Percentiles rank a stretch among this genome's conserved stretches.
Conservation (phyloP, 2,329 filamentous ascomycete species). For the Bipolaris zeicola region DNA sequence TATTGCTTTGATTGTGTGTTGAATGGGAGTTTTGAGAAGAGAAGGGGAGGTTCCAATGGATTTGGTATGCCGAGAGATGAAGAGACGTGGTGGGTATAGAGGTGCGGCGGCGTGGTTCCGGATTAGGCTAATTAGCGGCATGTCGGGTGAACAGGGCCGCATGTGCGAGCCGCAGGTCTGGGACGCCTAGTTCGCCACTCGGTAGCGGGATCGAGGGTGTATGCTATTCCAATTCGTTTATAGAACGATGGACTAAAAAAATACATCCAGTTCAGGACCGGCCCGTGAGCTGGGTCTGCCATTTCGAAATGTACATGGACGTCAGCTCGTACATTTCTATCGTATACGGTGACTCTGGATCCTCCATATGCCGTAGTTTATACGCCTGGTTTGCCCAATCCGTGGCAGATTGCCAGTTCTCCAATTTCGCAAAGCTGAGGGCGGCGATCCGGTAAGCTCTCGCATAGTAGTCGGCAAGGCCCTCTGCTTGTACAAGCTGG, state of each 20-base stretch:
- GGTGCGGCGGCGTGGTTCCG: slow-evolving; percentile 11
- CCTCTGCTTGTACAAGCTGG: slow-evolving; percentile 41
- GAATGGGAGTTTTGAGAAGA: neutral
- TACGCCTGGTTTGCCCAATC: slow-evolving; percentile 42
- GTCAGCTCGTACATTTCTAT: slow-evolving; percentile 41
- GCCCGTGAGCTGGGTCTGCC: slow-evolving; percentile 35
- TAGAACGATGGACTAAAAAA: neutral
- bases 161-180: slow-evolving; percentile 20
- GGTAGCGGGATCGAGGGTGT: no score
- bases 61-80: neutral
- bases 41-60: no score
- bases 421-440: slow-evolving; percentile 35
- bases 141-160: slow-evolving; percentile 25
- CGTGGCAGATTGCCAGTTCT: slow-evolving; percentile 40
- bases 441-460: slow-evolving; percentile 41
- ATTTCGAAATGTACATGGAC: slow-evolving; percentile 34
- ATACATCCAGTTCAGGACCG: neutral
- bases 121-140: slow-evolving; percentile 34
- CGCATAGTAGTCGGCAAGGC: slow-evolving; percentile 44
- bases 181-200: slow-evolving; percentile 2
- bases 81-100: slow-evolving; percentile 9
- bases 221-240: neutral
- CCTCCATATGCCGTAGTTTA: slow-evolving; percentile 36
- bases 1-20: neutral
- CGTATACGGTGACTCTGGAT: slow-evolving; percentile 33